Percentiles rank a stretch among this genome's conserved stretches.
These are phyloP conservation scores for Camelina hispida DNA, from an alignment of 345 rosid genomes.

Conservation along the genomic window DNA sequence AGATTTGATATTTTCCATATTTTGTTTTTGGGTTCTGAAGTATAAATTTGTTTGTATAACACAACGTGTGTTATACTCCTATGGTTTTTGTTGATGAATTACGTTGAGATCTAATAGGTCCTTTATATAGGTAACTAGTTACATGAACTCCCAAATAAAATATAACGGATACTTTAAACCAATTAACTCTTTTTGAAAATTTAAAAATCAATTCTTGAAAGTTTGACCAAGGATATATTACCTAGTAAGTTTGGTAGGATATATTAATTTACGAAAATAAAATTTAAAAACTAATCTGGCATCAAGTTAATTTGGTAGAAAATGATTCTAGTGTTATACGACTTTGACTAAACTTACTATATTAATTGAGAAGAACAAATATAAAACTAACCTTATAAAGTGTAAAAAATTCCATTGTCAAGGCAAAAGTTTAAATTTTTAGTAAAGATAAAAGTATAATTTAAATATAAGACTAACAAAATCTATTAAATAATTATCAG, in stretches of 20 bases:
- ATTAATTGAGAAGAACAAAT: no score
- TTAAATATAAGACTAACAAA: no score
- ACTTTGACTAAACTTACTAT: background rate
- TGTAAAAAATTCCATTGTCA: no score
- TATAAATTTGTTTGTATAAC: constrained; percentile 5
- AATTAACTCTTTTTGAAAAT: background rate
- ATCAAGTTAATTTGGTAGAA: background rate
- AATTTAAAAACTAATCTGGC: background rate
- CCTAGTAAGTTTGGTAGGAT: background rate
- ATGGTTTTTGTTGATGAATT: constrained; percentile 7
- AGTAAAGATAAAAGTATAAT: no score
- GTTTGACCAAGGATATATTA: background rate
- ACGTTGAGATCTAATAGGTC: background rate
- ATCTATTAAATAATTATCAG: no score
- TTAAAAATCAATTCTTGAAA: background rate
- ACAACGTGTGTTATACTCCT: background rate
- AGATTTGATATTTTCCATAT: constrained; percentile 15
- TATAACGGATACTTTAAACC: background rate
- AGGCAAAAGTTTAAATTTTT: no score
- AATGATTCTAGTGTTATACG: background rate
- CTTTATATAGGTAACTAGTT: constrained; percentile 6
- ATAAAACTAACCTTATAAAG: no score
- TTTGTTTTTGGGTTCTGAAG: background rate
- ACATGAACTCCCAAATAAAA: background rate
- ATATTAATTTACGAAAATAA: background rate